Evolutionary conservation across 2,329 filamentous ascomycete species (phyloP).

Genomic region (Aspergillaceae sp.): DNA sequence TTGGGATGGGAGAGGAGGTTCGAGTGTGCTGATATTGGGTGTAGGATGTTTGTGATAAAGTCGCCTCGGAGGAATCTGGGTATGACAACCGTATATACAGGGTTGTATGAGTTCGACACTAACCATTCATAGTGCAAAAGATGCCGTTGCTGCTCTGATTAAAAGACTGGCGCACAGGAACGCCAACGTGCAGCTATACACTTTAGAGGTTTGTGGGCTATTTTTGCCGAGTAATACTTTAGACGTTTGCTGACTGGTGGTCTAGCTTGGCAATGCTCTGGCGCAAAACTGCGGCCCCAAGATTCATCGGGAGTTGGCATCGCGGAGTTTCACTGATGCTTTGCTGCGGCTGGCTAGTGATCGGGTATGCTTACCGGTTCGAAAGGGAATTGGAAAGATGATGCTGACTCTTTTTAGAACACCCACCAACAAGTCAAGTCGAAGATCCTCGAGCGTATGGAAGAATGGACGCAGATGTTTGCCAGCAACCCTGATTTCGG

Average conservation of each 20-base stretch:
- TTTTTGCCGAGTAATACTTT: neutral
- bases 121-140: constrained; percentile 52
- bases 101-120: neutral
- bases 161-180: constrained; percentile 87
- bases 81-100: constrained; percentile 11
- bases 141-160: constrained; percentile 82
- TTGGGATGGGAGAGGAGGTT: neutral
- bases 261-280: constrained; percentile 74
- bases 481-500: constrained; percentile 79
- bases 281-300: constrained; percentile 83
- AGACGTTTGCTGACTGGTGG: neutral
- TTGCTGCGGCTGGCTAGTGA: constrained; percentile 84
- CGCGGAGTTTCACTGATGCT: constrained; percentile 88
- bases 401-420: constrained; percentile 44
- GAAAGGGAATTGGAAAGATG: neutral
- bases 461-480: constrained; percentile 95
- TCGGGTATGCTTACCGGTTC: constrained; percentile 40
- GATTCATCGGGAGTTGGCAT: constrained; percentile 83
- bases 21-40: constrained; percentile 7
- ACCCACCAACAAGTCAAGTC: constrained; percentile 94
- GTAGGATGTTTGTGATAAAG: constrained; percentile 54
- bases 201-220: constrained; percentile 57
- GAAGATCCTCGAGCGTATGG: constrained; percentile 95
- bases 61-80: constrained; percentile 43
- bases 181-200: constrained; percentile 92